A percentile compares a stretch with the other conserved stretches of the same genome.
These are phyloP conservation scores for Dioscorea dumetorum DNA, from an alignment of 106 monocot species.

Conservation along the genomic window DNA sequence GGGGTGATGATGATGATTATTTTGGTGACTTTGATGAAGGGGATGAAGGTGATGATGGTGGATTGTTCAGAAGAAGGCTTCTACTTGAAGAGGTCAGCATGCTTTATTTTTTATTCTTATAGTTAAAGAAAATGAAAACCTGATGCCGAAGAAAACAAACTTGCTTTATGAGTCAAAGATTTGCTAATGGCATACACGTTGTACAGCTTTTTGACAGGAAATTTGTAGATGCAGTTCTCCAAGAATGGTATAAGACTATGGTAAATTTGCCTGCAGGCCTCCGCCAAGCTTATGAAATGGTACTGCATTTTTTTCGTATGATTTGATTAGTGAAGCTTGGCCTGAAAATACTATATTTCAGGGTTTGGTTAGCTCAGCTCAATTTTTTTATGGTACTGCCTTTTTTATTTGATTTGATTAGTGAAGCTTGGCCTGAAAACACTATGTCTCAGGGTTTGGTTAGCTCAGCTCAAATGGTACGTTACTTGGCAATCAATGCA, in stretches of 20 bases:
- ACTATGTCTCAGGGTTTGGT: slow-evolving; percentile 58
- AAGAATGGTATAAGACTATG: slow-evolving; percentile 96
- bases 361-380: slow-evolving; percentile 90
- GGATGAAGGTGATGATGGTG: slow-evolving; percentile 92
- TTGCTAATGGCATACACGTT: not conserved
- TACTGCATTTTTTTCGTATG: slow-evolving; percentile 8
- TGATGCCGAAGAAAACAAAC: too few species aligned
- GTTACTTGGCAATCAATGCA: slow-evolving; percentile 71
- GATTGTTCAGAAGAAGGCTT: slow-evolving; percentile 75
- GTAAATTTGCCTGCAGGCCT: slow-evolving; percentile 82
- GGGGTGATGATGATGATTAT: slow-evolving; percentile 98
- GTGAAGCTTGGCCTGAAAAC: not conserved
- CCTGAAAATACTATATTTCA: slow-evolving; percentile 18
- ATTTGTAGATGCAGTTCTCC: slow-evolving; percentile 94
- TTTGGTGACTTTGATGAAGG: slow-evolving; percentile 97
- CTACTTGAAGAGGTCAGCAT: slow-evolving; percentile 73
- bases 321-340: not conserved
- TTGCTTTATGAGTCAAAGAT: not conserved
- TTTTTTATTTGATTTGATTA: not conserved
- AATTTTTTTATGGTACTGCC: slow-evolving; percentile 2
- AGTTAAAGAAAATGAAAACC: not conserved
- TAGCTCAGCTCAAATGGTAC: slow-evolving; percentile 93
- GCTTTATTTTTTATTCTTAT: not conserved
- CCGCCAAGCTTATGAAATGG: slow-evolving; percentile 96
- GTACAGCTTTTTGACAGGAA: slow-evolving; percentile 82